Base-by-base conservation (phyloP, 257 asterid species). In the Forsythia suspensa region DNA sequence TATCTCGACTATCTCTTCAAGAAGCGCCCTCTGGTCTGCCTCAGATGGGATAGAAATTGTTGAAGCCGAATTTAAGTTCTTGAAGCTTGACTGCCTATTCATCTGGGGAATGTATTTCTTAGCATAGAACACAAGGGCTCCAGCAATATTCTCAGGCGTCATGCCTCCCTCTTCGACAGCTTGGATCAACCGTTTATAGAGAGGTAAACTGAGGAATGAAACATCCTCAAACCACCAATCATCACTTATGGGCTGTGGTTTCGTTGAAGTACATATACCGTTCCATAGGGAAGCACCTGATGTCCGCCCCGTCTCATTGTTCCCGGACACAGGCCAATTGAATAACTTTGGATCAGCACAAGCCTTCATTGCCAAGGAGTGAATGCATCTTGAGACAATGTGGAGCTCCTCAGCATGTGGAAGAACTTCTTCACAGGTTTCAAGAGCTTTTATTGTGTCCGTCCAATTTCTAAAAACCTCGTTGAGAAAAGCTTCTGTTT, bases 181-280 rank as follows among this genome's bases (percentile, higher is more conserved):
- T 16, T 79, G 86, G 57, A 96, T 89, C 63, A 96, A 75, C 39
- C 97, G 88, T 61, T 86, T 90, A 34, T 88, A 96, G 36, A 91
- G 81, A 13, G 94, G 90, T 37, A 92, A 77, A 36, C 93, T 87
- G 29, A 94, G 91, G 76, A 91, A 90, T 0, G 98, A 94, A 24
- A 92, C 98, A 75, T 94, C 98, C 84, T 90, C 95, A 36, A 89
- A 94, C 98, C 99, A 94, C 99, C 99, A 92, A 59, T 91, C 95
- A 10, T 89, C 93, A 8, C 81, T 76, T 21, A 57, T 18, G 0
- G 80, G 77, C 18, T 72, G 87, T 2, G 78, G 44, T 67, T 76
- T 77, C 3, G 67, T 34, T 5, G 79, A 70, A 4, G 90, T 76
- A 59, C 76, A 68, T 20, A 93, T 92, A 15, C 94, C 98, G 8